Evolutionary conservation across 306 rosid genomes (phyloP).

Genomic region (Psophocarpus tetragonolobus): DNA sequence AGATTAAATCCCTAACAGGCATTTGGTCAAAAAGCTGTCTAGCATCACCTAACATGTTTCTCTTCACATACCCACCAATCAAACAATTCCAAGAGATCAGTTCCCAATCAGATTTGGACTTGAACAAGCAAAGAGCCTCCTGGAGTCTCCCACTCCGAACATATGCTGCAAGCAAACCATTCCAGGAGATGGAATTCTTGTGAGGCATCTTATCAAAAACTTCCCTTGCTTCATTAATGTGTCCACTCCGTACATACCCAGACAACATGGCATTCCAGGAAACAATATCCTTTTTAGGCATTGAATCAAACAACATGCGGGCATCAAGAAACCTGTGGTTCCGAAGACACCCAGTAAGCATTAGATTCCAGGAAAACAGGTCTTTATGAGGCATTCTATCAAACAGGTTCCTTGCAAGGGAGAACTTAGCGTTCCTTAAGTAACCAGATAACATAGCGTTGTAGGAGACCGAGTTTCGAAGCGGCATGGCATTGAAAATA

Average conservation of each 20-base stretch:
- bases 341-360: constrained; percentile 72
- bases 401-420: constrained; percentile 56
- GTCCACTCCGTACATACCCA: constrained; percentile 75
- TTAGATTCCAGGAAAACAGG: constrained; percentile 70
- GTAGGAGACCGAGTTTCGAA: constrained; percentile 59
- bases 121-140: constrained; percentile 55
- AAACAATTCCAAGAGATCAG: constrained; percentile 80
- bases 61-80: constrained; percentile 78
- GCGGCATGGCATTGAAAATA: constrained; percentile 58
- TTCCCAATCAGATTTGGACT: constrained; percentile 58
- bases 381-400: constrained; percentile 67
- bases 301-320: constrained; percentile 53
- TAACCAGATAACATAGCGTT: constrained; percentile 72
- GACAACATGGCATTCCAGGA: constrained; percentile 87
- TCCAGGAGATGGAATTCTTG: constrained; percentile 76
- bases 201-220: constrained; percentile 56
- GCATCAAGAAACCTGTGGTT: constrained; percentile 56
- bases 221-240: constrained; percentile 58
- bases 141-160: constrained; percentile 69
- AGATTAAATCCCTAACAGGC: constrained; percentile 66
- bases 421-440: constrained; percentile 47
- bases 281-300: constrained; percentile 71
- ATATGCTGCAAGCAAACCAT: constrained; percentile 70
- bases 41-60: constrained; percentile 55
- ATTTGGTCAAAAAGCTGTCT: constrained; percentile 55